Evolutionary conservation across 495 filamentous ascomycete species (phyloP).

Genomic region (Tricharina praecox): DNA sequence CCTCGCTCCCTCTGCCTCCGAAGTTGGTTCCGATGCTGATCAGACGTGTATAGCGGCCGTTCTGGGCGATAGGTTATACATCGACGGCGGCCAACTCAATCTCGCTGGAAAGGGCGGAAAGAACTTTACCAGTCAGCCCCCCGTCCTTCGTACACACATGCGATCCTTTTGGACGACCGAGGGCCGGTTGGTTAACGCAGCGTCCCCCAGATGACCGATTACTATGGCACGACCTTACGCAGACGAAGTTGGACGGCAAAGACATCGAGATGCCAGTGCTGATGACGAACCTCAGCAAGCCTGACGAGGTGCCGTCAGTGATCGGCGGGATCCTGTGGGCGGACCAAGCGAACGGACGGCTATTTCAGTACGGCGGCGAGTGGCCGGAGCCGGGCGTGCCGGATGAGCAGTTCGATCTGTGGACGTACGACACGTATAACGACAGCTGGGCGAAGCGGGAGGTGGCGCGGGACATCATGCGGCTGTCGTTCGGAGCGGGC

Average conservation of each 20-base stretch:
- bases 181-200: conserved; percentile 18
- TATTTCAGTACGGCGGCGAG: conserved; percentile 33
- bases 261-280: conserved; percentile 32
- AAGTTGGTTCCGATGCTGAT: too few relatives aligned
- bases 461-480: not conserved
- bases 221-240: conserved; percentile 35
- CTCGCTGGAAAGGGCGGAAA: conserved; percentile 31
- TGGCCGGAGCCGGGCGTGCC: not conserved
- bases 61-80: conserved; percentile 34
- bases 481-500: conserved; percentile 26
- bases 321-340: conserved; percentile 35
- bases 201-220: conserved; percentile 29
- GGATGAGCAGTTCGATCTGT: conserved; percentile 1
- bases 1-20: not conserved
- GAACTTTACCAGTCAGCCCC: conserved; percentile 30
- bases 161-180: not conserved
- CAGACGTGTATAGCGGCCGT: too few relatives aligned
- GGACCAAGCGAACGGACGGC: conserved; percentile 35
- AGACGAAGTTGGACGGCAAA: conserved; percentile 33
- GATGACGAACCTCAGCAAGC: conserved; percentile 31
- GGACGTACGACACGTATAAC: conserved; percentile 7
- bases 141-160: not conserved
- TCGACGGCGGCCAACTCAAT: conserved; percentile 37
- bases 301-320: conserved; percentile 30
- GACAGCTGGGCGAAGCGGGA: conserved; percentile 4